Evolutionary conservation across 1,284 basidiomycete species (phyloP).

Genomic region (Ustilago lituana): DNA sequence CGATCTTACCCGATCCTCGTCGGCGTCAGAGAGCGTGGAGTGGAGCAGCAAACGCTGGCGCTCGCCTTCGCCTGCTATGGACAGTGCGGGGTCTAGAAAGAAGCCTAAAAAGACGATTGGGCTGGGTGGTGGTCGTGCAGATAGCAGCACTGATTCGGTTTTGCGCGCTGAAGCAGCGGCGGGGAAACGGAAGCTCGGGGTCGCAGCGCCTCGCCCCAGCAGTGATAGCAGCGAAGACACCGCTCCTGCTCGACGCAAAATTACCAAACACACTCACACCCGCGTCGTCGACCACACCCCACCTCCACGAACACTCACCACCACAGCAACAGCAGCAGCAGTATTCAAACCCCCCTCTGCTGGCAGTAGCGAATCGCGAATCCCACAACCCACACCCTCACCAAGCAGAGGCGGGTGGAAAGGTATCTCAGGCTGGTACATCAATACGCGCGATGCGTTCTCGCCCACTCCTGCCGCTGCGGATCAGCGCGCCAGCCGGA

Average conservation of each 20-base stretch:
- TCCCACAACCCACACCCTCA: conserved; percentile 10
- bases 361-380: no score
- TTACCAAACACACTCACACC: no score
- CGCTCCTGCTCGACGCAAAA: no score
- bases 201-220: not conserved
- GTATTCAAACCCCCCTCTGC: no score
- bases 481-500: not conserved
- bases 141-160: no score
- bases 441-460: conserved; percentile 16
- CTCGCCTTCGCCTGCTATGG: not conserved
- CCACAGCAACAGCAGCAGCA: no score
- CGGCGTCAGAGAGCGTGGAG: conserved; percentile 8
- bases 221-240: not conserved
- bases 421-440: conserved; percentile 26
- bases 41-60: no score
- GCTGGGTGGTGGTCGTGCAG: not conserved
- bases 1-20: conserved; percentile 15
- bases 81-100: no score
- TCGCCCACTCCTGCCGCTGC: conserved; percentile 7
- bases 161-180: no score
- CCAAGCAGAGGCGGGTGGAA: conserved; percentile 20
- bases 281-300: no score
- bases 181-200: not conserved
- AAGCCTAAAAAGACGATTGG: conserved; percentile 2
- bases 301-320: no score